Evolutionary conservation across 2,329 filamentous ascomycete genomes (phyloP), one percentile per base, ranked within the genome.

Genomic region (Pochonia chlamydosporia): DNA sequence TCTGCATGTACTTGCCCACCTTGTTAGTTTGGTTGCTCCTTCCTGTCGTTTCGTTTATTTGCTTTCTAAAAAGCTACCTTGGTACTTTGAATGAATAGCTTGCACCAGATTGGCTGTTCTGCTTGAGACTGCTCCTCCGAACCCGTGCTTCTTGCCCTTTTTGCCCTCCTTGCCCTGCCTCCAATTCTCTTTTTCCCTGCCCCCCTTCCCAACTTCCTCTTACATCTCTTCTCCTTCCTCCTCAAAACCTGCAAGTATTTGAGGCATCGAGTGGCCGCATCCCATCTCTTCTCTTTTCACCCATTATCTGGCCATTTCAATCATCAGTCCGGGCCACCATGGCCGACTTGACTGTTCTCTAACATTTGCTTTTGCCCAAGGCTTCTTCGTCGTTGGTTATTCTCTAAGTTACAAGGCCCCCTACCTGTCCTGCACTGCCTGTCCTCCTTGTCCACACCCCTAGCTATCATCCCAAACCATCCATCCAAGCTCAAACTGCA

Each of bases 331-430:
- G 41, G 20, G 45, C 42, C 45, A 45, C 28, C 42, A 50, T 50
- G 49, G 45, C 41, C 30, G 36, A 46, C 23, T 33, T 48, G 44
- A 39, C 44, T 39, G 49, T 43, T 48, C 49, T 50, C 42, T 50
- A 50, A 48, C 49, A 44, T 42, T 31, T 41, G 45, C 45, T 43
- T 43, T 25, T 43, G 24, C 42, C 36, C 45, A 45, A 39, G 49
- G 49, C 49, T 48, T 50, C 49, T 48, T 48, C 45, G 35, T 36
- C 46, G 35, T 40, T 48, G 49, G 49, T 45, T 47, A 23, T 40
- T 48, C 44, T 48, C 42, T 43, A 44, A n/a, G n/a, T n/a, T n/a
- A n/a, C n/a, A n/a, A n/a, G n/a, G n/a, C n/a, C n/a, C n/a, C n/a
- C n/a, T n/a, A n/a, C n/a, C n/a, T n/a, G n/a, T n/a, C n/a, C n/a